A percentile compares a stretch with the other conserved stretches of the same genome.
These are phyloP conservation scores for Scheffersomyces segobiensis DNA, from an alignment of 1,139 yeast species.

Conservation along the genomic window DNA sequence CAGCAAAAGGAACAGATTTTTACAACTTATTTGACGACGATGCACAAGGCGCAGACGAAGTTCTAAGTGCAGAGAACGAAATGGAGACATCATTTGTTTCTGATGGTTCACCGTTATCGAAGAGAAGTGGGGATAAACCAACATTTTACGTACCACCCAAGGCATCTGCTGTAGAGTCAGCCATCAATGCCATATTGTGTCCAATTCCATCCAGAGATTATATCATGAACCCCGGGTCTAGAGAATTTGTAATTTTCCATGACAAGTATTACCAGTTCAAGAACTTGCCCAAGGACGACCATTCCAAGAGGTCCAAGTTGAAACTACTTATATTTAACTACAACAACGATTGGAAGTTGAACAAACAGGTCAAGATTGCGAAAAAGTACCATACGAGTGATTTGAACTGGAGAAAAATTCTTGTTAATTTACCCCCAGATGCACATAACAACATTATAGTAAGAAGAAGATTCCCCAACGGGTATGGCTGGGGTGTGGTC, in stretches of 20 bases:
- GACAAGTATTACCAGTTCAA: slow-evolving; percentile 71
- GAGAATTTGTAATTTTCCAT: slow-evolving; percentile 69
- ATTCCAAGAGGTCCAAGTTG: slow-evolving; percentile 4
- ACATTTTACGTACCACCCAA: slow-evolving; percentile 40
- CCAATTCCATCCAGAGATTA: slow-evolving; percentile 42
- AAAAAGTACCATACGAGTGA: slow-evolving; percentile 24
- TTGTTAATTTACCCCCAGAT: slow-evolving; percentile 27
- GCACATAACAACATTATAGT: slow-evolving; percentile 29
- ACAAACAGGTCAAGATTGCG: slow-evolving; percentile 27
- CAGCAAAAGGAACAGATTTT: slow-evolving; percentile 22
- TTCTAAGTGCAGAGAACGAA: background rate
- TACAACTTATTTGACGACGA: background rate
- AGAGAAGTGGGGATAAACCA: background rate
- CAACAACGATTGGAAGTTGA: slow-evolving; percentile 22
- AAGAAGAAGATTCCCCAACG: slow-evolving; percentile 28
- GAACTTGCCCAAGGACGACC: slow-evolving; percentile 51
- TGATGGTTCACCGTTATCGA: background rate
- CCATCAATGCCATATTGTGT: slow-evolving; percentile 40
- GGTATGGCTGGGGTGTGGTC: slow-evolving; percentile 32
- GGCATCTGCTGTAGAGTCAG: slow-evolving; percentile 48
- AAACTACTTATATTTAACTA: slow-evolving; percentile 15
- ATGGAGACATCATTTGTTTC: background rate
- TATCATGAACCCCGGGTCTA: slow-evolving; percentile 36
- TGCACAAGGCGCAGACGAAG: background rate
- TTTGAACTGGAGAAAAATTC: slow-evolving; percentile 26